Base-by-base conservation (phyloP, 257 asterid genomes). In the Salvia hispanica region DNA sequence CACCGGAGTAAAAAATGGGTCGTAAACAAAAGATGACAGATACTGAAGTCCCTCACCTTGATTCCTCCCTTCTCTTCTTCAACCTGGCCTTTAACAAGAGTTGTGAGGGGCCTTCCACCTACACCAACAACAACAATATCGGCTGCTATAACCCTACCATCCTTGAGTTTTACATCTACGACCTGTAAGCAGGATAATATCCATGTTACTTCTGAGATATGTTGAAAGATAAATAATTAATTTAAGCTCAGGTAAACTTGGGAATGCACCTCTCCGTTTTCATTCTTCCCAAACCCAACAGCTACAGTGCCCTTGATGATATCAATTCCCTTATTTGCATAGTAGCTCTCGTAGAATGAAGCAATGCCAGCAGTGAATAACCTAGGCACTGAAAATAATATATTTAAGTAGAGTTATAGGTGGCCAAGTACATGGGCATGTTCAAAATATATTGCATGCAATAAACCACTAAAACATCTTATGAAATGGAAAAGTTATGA, bases 261-360 rank as follows among this genome's bases (percentile, higher is more conserved):
- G 45, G 31, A 71, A 60, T 60, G 71, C 70, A 90, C 97, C 87
- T 93, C 98, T 61, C 96, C 97, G 34, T 74, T 74, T 44, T 68
- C 83, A 45, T 90, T 80, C 10, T 84, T 52, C 54, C 86, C 96
- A 81, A 93, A 93, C 46, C 96, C 97, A 64, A 83, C 86, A 77
- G 98, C 98, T 14, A 86, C 96, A 7, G 97, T 93, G 39, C 98
- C 98, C 85, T 93, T 93, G 73, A 90, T 88, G 84, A 93, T 90
- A 11, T 78, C 65, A 62, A 93, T 68, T 74, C 97, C 97, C 80
- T 93, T 93, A 77, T 86, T 88, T 37, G 82, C 74, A 75, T 90
- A 93, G 79, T 79, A 93, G 69, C 85, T 83, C 78, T 93, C 97
- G 45, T 93, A 93, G 79, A 93, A 93, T 63, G 96, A 83, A 85